Evolutionary conservation across 208 protist genomes (phyloP).

Genomic region (Tritrichomonas foetus): DNA sequence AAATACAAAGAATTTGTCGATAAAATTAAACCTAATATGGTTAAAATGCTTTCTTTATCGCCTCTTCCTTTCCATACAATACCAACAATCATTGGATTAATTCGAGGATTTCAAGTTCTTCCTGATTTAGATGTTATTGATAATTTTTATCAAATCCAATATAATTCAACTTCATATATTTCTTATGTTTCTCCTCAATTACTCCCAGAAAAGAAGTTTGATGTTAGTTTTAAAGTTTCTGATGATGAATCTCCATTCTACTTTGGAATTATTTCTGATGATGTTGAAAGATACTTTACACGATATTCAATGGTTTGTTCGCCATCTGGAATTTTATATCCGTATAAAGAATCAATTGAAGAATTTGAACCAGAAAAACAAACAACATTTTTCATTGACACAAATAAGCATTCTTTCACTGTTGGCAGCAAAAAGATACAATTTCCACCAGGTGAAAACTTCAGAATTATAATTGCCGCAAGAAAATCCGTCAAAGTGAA

Average conservation of each 20-base stretch:
- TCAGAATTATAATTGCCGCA: constrained; percentile 1
- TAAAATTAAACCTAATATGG: neutral
- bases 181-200: constrained; percentile 24
- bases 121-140: neutral
- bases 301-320: neutral
- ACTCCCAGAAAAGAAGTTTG: neutral
- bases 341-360: neutral
- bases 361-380: neutral
- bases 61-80: neutral
- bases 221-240: neutral
- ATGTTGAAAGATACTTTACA: neutral
- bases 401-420: neutral
- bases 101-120: neutral
- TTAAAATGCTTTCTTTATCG: neutral
- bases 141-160: neutral
- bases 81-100: neutral
- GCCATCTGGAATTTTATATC: neutral
- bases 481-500: neutral
- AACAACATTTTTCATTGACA: neutral
- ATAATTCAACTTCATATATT: neutral
- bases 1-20: neutral
- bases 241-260: neutral
- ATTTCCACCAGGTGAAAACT: neutral
- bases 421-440: too few species aligned
- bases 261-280: neutral